Base-by-base conservation (phyloP, 108 stramenopile genomes). In the Skeletonema tropicum region DNA sequence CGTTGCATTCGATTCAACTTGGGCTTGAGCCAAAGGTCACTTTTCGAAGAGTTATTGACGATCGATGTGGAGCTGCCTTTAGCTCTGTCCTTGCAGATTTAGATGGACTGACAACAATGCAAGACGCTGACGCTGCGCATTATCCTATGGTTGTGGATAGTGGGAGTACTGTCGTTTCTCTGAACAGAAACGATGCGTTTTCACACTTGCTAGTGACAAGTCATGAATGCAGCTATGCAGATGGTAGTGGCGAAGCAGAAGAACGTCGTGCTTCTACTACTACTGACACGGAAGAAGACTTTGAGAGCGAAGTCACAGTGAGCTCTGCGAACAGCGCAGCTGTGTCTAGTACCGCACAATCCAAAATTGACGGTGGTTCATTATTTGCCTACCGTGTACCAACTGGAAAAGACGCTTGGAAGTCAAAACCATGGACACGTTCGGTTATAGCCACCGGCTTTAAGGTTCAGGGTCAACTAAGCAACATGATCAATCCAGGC, bases 401-500 rank as follows among this genome's bases (percentile, higher is more conserved):
- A 12, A 41, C 30, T 5, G 82, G 86, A 14, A 78, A 80, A 55
- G 70, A 71, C 62, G 68, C 71, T 26, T 94, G 92, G 91, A 91
- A 92, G 70, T 89, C 85, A 3, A 75, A 81, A 19, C 88, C 83
- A 9, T 98, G 97, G 97, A 69, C 76, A 15, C 83, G 97, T 19
- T 88, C 85, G 6, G 87, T 92, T 1, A 82, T 98, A 32, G 96
- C 96, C 0, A 89, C 91, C 42, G 98, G 98, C 3, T 97, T 98
- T 74, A 89, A 89, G 71, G 96, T 97, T 29, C 76, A 93, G 38
- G 86, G 88, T 7, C 87, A 92, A 48, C 66, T 97, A 14, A 80
- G 87, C 67, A 95, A 95, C 70, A 90, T 94, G 87, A 96, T 98
- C 72, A 97, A 96, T 71, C 97, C 98, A 17, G 98, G 98, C 9